Percentiles rank a stretch among this genome's conserved stretches.
These are phyloP conservation scores for Leonotis leonurus DNA, from an alignment of 257 asterid genomes.

Conservation along the genomic window DNA sequence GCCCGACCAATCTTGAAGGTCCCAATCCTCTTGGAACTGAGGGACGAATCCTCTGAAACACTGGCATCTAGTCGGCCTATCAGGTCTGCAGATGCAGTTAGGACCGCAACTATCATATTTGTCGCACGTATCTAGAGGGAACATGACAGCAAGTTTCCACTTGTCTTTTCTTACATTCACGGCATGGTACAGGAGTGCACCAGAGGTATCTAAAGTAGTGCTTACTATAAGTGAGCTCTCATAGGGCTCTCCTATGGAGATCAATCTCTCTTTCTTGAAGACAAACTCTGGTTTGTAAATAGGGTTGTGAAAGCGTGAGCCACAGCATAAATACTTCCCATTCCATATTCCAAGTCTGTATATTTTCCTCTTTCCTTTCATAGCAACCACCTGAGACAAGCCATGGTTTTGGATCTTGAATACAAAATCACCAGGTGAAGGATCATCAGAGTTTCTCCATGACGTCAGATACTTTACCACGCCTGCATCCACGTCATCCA, in stretches of 20 bases:
- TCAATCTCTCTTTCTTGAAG: neutral
- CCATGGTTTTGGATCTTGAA: neutral
- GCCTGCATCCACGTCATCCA: neutral
- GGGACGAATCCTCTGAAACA: neutral
- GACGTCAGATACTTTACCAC: neutral
- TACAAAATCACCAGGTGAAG: neutral
- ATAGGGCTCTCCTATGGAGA: neutral
- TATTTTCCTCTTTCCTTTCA: neutral
- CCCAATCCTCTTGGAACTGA: neutral
- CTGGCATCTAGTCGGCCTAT: neutral
- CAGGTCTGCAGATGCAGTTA: neutral
- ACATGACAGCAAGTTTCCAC: neutral
- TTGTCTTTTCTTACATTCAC: neutral
- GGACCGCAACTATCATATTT: neutral
- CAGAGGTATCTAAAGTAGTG: neutral
- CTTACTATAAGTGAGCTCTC: neutral
- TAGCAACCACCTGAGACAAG: neutral
- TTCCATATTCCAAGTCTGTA: neutral
- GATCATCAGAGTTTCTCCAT: neutral
- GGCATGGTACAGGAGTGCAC: neutral
- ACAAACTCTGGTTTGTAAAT: neutral
- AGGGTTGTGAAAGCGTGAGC: neutral
- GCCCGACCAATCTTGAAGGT: slow-evolving; percentile 17
- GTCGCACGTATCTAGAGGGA: neutral
- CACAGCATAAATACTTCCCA: neutral